Evolutionary conservation across 2,329 filamentous ascomycete genomes (phyloP), one percentile per base, ranked within the genome.

Genomic region (Penicillium sp.): DNA sequence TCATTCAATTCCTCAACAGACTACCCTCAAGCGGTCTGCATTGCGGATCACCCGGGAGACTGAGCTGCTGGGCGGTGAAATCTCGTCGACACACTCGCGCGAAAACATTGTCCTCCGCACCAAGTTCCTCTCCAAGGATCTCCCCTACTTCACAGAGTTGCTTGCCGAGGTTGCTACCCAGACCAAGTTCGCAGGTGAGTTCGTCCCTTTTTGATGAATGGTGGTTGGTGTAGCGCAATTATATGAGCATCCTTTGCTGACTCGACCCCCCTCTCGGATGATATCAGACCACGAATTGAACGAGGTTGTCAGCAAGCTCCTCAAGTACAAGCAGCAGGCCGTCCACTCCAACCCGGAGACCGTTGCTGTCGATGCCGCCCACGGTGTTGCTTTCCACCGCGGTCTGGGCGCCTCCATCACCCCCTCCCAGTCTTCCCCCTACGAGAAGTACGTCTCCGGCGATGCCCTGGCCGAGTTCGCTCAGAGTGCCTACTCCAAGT

Each of bases 91-190:
- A 78, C 92, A 97, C 81, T 92, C 91, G 69, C 89, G 93, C 73
- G 94, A 99, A 83, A 92, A 92, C 74, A 81, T 99, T 63, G 87
- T 99, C 59, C 81, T 99, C 71, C 88, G 93, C 78, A 91, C 94
- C 75, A 96, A 89, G 81, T 99, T 99, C 84, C 86, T 99, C 66
- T 87, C 91, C 75, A 87, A 94, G 75, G 92, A 99, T 76, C 87
- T 99, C 66, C 94, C 94, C 67, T 99, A 97, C 85, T 99, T 96
- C 77, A 86, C 92, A 71, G 94, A 99, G 82, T 84, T 99, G 65
- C 85, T 99, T 68, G 91, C 89, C 72, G 95, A 99, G 82, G 90
- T 97, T 70, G 83, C 94, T 71, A 87, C 88, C 60, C 82, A 90
- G 78, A 96, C 93, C 68, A 94, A 91, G 80, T 99, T 91, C 77